phyloP scores from a whole-genome alignment of 2,329 filamentous ascomycete species.

The Fonsecaea pugnacius region DNA sequence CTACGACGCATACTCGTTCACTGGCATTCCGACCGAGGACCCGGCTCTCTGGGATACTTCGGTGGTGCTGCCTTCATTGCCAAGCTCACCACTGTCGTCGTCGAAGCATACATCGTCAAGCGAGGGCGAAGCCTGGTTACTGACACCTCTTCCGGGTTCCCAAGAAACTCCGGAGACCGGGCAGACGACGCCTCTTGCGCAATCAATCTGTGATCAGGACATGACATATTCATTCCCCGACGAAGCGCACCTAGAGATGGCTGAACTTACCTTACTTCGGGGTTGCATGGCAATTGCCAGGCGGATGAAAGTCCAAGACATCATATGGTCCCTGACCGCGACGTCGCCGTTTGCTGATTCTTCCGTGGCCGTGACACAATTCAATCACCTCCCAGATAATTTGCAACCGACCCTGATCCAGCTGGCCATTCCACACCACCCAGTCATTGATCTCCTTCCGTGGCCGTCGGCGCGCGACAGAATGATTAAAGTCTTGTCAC shows the following conservation, averaged over 20 bases:
- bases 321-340: conserved; percentile 54
- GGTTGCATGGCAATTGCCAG: conserved; percentile 55
- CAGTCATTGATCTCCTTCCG: conserved; percentile 61
- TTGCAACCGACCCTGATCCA: conserved; percentile 60
- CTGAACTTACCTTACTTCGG: conserved; percentile 56
- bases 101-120: conserved; percentile 16
- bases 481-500: conserved; percentile 56
- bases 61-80: conserved; percentile 16
- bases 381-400: conserved; percentile 50
- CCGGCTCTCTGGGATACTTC: conserved; percentile 22
- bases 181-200: background rate
- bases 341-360: conserved; percentile 52
- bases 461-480: conserved; percentile 62
- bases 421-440: conserved; percentile 59
- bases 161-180: background rate
- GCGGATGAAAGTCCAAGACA: conserved; percentile 48
- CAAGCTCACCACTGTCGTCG: conserved; percentile 20
- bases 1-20: background rate
- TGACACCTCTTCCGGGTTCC: background rate
- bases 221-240: conserved; percentile 46
- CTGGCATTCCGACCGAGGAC: background rate
- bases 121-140: conserved; percentile 13
- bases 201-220: background rate
- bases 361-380: conserved; percentile 38
- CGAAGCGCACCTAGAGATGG: conserved; percentile 54